Evolutionary conservation across 495 filamentous ascomycete genomes (phyloP), one percentile per base, ranked within the genome.

Genomic region (Darksidea phi): DNA sequence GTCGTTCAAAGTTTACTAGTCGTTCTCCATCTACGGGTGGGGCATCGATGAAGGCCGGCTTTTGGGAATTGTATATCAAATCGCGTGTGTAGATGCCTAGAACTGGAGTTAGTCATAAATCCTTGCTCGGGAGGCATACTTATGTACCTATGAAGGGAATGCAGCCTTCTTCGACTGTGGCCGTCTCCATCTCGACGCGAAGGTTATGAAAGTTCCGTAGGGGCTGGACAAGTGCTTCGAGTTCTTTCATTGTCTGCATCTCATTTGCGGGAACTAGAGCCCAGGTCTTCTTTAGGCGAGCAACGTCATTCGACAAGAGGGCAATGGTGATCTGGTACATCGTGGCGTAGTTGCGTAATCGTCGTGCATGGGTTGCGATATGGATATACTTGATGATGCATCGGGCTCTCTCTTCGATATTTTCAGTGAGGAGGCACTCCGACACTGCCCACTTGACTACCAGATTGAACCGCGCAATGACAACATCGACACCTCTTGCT

Each of bases 361-460:
- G 85, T 57, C 91, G 83, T 48, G 89, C 89, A 73, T 96, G 88
- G 0, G 82, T 80, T 4, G 95, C 95, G 38, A 96, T 90, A 73
- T 96, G 91, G 66, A 97, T 93, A 70, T 87, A 89, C 70, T 97
- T 97, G 70, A 88, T 83, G 59, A 99, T 86, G 48, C 88, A 90
- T 43, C 83, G 82, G 11, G 87, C 90, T 41, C 94, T 83, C 71
- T 98, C 95, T 52, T 91, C 82, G 18, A 91, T 76, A 52, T 90
- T 82, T 53, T 84, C 80, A 6, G 94, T 97, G 38, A 99, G 77
- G 26, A 97, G 83, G 66, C 93, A 84, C 71, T 97, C 91, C 1
- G 93, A 97, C 21, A 95, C 79, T 13, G 88, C 87, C 95, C 95
- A 99, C 78, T 96, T 97, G 50, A 95, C 92, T 81, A 97, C 89